Percentiles rank a stretch among this genome's conserved stretches.
Conservation (phyloP, 805 yeast species). For the Metschnikowia lunata region DNA sequence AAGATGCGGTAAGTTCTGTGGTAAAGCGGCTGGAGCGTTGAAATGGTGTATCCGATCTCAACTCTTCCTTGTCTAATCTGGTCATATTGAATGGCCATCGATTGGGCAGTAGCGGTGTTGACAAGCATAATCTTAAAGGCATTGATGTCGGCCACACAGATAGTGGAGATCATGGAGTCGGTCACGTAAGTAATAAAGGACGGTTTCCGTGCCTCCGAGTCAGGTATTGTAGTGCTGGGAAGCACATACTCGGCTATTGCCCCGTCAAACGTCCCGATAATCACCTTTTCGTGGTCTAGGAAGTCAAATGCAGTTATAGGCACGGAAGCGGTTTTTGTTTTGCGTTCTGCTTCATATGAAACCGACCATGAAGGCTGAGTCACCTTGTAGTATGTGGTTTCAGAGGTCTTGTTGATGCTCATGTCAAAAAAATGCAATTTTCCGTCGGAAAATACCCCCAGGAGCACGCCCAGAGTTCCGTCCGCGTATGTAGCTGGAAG, state of each 20-base stretch:
- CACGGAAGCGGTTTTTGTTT: background rate
- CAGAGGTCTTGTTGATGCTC: constrained; percentile 1
- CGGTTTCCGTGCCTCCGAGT: constrained; percentile 19
- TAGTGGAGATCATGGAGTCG: constrained; percentile 28
- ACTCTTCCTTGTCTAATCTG: constrained; percentile 28
- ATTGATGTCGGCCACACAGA: constrained; percentile 25
- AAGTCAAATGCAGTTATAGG: constrained; percentile 48
- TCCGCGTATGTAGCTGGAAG: constrained; percentile 28
- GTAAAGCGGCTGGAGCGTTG: constrained; percentile 26
- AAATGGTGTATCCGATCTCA: constrained; percentile 22
- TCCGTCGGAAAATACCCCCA: constrained; percentile 57
- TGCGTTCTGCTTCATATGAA: constrained; percentile 8
- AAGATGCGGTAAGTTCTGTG: constrained; percentile 26
- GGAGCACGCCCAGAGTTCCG: constrained; percentile 39
- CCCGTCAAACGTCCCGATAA: constrained; percentile 61
- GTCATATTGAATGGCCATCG: constrained; percentile 16
- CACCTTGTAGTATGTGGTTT: constrained; percentile 17
- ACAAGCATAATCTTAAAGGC: constrained; percentile 22
- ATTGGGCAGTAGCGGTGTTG: constrained; percentile 28
- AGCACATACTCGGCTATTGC: constrained; percentile 53
- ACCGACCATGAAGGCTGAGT: constrained; percentile 22
- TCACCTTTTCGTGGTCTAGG: constrained; percentile 37
- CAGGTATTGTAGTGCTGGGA: constrained; percentile 18
- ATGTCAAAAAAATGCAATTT: constrained; percentile 45
- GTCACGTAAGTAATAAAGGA: constrained; percentile 30